These are phyloP conservation scores for Dryadomyces sulphureus DNA, from an alignment of 2,329 filamentous ascomycete species.

Conservation along the genomic window DNA sequence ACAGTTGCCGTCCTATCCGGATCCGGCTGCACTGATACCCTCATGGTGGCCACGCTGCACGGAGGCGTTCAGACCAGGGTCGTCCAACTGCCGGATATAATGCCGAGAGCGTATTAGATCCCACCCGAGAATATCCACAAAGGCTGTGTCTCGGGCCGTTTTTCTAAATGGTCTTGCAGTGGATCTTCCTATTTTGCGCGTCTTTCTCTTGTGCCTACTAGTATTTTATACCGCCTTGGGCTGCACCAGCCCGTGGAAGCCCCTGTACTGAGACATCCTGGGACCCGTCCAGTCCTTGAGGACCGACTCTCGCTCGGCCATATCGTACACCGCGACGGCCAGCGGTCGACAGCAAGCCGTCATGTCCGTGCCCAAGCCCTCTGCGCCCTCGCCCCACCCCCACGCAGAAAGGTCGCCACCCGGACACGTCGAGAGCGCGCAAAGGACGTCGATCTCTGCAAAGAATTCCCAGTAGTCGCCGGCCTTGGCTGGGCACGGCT, in stretches of 20 bases:
- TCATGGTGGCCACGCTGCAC: too few relatives aligned
- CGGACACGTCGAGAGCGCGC: slow-evolving; percentile 44
- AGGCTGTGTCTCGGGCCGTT: too few relatives aligned
- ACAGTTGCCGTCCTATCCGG: too few relatives aligned
- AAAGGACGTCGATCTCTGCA: slow-evolving; percentile 62
- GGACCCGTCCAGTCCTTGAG: slow-evolving; percentile 3
- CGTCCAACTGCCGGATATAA: too few relatives aligned
- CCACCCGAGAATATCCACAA: too few relatives aligned
- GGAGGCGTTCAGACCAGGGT: too few relatives aligned
- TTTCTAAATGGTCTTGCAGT: too few relatives aligned
- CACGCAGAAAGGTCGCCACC: slow-evolving; percentile 71
- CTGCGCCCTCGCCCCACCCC: slow-evolving; percentile 59
- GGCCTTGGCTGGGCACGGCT: slow-evolving; percentile 35
- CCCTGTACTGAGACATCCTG: not conserved
- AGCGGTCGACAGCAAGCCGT: slow-evolving; percentile 57
- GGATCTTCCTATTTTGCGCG: too few relatives aligned
- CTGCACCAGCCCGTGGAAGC: slow-evolving; percentile 1
- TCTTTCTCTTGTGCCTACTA: too few relatives aligned
- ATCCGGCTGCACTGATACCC: too few relatives aligned
- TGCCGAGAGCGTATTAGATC: too few relatives aligned
- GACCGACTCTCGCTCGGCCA: slow-evolving; percentile 1
- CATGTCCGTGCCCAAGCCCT: slow-evolving; percentile 40
- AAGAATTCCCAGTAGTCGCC: slow-evolving; percentile 61
- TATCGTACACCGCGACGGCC: slow-evolving; percentile 50
- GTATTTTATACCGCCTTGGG: not conserved